These are phyloP conservation scores for Ogataea allantospora DNA, from an alignment of 805 yeast species.

Conservation along the genomic window DNA sequence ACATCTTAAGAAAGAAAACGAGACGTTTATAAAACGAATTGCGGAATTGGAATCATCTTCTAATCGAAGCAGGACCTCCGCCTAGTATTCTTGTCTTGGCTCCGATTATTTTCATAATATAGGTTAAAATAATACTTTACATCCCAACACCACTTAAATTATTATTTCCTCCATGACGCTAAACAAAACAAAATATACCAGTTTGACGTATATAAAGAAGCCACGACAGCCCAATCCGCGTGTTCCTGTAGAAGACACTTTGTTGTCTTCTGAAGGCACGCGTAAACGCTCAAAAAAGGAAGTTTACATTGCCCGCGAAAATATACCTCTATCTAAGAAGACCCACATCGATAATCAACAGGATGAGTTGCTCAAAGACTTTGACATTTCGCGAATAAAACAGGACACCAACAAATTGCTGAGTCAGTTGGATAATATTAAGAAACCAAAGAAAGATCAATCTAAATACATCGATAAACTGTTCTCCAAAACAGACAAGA, in stretches of 20 bases:
- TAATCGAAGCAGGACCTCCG: not conserved
- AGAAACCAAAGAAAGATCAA: constrained; percentile 13
- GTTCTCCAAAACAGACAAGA: constrained; percentile 18
- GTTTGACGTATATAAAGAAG: constrained; percentile 13
- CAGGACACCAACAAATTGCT: constrained; percentile 32
- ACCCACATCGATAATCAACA: constrained; percentile 1
- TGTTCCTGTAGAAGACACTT: constrained; percentile 14
- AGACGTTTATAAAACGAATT: constrained; percentile 21
- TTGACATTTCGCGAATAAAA: constrained; percentile 29
- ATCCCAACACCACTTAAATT: constrained; percentile 6
- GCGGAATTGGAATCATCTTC: constrained; percentile 11
- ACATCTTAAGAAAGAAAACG: constrained; percentile 50
- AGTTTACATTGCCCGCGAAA: constrained; percentile 10
- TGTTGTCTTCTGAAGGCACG: constrained; percentile 1
- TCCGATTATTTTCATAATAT: too few species aligned
- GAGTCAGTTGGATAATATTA: constrained; percentile 38
- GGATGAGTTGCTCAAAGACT: constrained; percentile 26
- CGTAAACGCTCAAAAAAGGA: constrained; percentile 5
- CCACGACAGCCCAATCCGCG: constrained; percentile 14
- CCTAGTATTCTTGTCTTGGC: too few species aligned
- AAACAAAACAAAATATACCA: constrained; percentile 11
- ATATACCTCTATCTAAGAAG: constrained; percentile 1
- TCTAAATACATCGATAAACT: constrained; percentile 22
- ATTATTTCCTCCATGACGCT: constrained; percentile 1
- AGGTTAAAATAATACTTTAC: too few species aligned